These are phyloP conservation scores for Fagopyrum tataricum DNA, from an alignment of 148 eudicot species.

Conservation along the genomic window DNA sequence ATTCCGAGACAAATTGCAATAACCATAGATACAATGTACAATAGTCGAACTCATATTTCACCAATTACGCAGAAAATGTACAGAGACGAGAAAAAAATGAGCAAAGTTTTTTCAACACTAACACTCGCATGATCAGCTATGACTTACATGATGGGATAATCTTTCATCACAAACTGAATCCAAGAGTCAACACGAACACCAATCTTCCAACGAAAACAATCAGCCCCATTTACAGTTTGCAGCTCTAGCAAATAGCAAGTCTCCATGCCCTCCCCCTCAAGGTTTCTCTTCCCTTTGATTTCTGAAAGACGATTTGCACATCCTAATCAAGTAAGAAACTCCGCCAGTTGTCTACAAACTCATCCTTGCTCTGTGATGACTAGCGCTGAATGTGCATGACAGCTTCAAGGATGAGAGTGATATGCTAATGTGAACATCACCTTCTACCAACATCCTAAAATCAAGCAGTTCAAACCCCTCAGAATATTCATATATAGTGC, in stretches of 20 bases:
- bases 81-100: not conserved
- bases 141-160: not conserved
- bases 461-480: not conserved
- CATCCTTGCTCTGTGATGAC: not conserved
- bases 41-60: not conserved
- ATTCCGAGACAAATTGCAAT: not conserved
- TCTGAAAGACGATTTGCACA: not conserved
- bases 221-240: conserved; percentile 1
- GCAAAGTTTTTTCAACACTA: not conserved
- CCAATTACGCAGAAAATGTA: not conserved
- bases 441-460: not conserved
- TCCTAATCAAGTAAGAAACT: not conserved
- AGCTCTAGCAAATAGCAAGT: not conserved
- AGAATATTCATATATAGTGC: not conserved
- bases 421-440: no score
- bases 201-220: not conserved
- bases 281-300: not conserved
- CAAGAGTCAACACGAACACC: not conserved
- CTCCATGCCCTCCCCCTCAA: not conserved
- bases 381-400: not conserved
- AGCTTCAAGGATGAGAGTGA: not conserved
- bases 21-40: not conserved
- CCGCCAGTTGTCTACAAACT: not conserved
- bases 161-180: not conserved
- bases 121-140: not conserved